phyloP scores from a whole-genome alignment of 352 stramenopile genomes.

The Saprolegnia diclina region DNA sequence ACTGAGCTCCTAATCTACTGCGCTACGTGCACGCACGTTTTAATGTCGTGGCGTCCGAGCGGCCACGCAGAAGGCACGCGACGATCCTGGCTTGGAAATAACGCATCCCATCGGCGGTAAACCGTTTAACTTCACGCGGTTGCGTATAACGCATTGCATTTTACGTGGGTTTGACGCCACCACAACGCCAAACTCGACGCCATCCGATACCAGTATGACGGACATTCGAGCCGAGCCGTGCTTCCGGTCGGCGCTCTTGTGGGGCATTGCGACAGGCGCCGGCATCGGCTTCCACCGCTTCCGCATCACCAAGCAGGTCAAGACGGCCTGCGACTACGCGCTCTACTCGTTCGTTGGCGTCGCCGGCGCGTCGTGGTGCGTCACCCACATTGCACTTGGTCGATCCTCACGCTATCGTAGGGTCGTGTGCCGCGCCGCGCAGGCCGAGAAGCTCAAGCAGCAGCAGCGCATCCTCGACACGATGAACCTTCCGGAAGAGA shows the following conservation, averaged over 20 bases:
- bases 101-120: no score
- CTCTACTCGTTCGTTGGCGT: constrained; percentile 59
- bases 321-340: constrained; percentile 58
- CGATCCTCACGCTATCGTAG: constrained; percentile 29
- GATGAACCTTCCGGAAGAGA: constrained; percentile 23
- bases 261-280: constrained; percentile 57
- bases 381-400: background rate
- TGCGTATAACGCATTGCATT: no score
- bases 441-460: constrained; percentile 29
- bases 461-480: constrained; percentile 18
- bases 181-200: no score
- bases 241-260: constrained; percentile 70
- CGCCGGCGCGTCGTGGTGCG: constrained; percentile 46
- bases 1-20: no score
- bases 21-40: background rate
- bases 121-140: no score
- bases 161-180: no score
- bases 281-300: constrained; percentile 64
- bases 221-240: constrained; percentile 39
- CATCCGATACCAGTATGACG: constrained; percentile 2
- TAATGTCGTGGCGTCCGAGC: no score
- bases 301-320: constrained; percentile 50
- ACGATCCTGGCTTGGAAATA: no score
- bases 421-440: constrained; percentile 53
- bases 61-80: no score